Evolutionary conservation across 1,139 yeast genomes (phyloP).

Genomic region (Saccharomycopsis hybrid): DNA sequence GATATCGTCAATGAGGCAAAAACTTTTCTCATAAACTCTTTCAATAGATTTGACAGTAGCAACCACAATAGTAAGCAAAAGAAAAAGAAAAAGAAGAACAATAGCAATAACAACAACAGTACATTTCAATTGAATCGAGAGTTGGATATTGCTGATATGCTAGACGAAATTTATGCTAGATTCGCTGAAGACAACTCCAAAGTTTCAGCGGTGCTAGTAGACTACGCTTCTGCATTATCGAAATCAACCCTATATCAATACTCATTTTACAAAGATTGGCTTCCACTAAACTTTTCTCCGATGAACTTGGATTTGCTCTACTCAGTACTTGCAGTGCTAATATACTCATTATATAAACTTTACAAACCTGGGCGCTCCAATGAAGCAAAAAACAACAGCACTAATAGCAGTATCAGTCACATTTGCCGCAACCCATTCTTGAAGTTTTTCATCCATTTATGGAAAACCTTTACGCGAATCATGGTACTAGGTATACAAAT

Average conservation of each 20-base stretch:
- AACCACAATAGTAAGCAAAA: background rate
- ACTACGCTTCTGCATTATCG: background rate
- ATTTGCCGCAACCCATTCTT: conserved; percentile 54
- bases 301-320: conserved; percentile 41
- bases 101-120: background rate
- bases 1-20: conserved; percentile 3
- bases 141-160: background rate
- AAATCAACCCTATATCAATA: conserved; percentile 7
- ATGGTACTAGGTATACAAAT: conserved; percentile 13
- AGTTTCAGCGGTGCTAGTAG: background rate
- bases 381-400: background rate
- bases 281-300: conserved; percentile 9
- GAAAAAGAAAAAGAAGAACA: conserved; percentile 3
- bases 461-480: conserved; percentile 9
- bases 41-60: background rate
- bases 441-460: conserved; percentile 32
- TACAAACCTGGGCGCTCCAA: conserved; percentile 28
- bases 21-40: background rate
- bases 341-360: conserved; percentile 47
- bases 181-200: background rate
- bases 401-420: conserved; percentile 34
- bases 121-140: background rate
- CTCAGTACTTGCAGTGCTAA: conserved; percentile 44
- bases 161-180: background rate
- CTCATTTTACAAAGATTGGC: conserved; percentile 16